Percentiles rank a stretch among this genome's conserved stretches.
Conservation (phyloP, 148 eudicot species). For the Spergularia marina region DNA sequence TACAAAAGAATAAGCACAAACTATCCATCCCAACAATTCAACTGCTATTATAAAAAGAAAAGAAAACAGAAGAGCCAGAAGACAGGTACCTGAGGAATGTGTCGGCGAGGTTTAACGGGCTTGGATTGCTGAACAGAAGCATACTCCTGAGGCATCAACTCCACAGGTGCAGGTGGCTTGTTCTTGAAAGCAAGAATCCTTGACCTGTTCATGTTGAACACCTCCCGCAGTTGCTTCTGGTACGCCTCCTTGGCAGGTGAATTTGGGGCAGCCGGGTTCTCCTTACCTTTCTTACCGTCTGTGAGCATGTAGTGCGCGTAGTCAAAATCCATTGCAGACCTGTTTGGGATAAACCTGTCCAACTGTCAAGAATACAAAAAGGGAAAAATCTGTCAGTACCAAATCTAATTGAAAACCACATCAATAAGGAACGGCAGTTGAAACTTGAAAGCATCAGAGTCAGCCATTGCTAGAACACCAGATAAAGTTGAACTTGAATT, state of each 20-base stretch:
- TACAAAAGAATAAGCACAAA: neutral
- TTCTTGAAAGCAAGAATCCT: conserved; percentile 91
- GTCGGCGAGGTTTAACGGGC: conserved; percentile 58
- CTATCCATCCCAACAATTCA: neutral
- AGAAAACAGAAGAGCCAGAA: neutral
- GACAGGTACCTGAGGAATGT: conserved; percentile 79
- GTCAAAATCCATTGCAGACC: conserved; percentile 91
- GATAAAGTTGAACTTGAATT: too few species aligned
- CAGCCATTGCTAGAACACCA: too few species aligned
- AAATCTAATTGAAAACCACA: neutral
- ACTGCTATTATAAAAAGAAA: neutral
- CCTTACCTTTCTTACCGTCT: conserved; percentile 75
- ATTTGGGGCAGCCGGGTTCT: conserved; percentile 50
- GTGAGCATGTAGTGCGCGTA: conserved; percentile 88
- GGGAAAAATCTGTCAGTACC: conserved; percentile 7
- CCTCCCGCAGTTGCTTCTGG: conserved; percentile 72
- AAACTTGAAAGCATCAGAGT: too few species aligned
- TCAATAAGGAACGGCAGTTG: neutral
- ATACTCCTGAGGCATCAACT: conserved; percentile 52
- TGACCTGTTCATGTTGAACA: conserved; percentile 82
- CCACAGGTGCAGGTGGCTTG: conserved; percentile 75
- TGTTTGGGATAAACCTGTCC: conserved; percentile 94
- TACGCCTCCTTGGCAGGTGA: conserved; percentile 91
- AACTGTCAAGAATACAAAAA: conserved; percentile 36
- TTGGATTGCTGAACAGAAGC: conserved; percentile 53